Conservation (phyloP, 768 basidiomycete species). For the Serendipita indica region DNA sequence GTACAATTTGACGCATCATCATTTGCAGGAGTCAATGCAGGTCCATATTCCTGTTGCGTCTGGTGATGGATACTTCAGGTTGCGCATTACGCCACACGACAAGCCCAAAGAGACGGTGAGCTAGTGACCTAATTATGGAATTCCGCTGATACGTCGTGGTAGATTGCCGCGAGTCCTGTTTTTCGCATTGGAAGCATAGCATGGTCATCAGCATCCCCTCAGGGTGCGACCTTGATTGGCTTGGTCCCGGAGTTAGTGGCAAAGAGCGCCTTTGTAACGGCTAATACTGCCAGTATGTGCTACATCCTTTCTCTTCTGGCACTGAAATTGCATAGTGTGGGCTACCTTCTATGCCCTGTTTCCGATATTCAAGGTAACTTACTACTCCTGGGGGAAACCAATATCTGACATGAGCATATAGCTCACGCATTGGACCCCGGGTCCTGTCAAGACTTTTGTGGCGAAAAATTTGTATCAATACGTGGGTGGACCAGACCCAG, state of each 20-base stretch:
- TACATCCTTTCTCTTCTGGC: background rate
- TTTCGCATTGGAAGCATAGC: slow-evolving; percentile 15
- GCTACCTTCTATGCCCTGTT: slow-evolving; percentile 15
- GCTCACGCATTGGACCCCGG: slow-evolving; percentile 14
- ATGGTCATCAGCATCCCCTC: slow-evolving; percentile 12
- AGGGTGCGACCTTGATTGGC: slow-evolving; percentile 13
- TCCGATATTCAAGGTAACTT: slow-evolving; percentile 12
- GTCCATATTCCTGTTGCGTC: slow-evolving; percentile 15
- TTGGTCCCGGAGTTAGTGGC: slow-evolving; percentile 13
- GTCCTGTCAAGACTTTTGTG: slow-evolving; percentile 14
- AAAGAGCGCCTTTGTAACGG: slow-evolving; percentile 10
- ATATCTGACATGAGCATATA: background rate
- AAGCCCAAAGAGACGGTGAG: slow-evolving; percentile 2
- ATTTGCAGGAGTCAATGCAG: slow-evolving; percentile 10
- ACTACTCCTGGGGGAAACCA: background rate
- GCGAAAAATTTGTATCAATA: slow-evolving; percentile 11
- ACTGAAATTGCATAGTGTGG: background rate
- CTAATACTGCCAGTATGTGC: slow-evolving; percentile 8
- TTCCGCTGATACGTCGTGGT: background rate
- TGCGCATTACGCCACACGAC: slow-evolving; percentile 13
- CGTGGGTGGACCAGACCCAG: slow-evolving; percentile 10
- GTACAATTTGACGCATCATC: background rate
- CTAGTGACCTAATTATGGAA: background rate
- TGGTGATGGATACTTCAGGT: slow-evolving; percentile 15
- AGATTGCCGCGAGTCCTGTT: slow-evolving; percentile 13